A percentile compares a stretch with the other conserved stretches of the same genome.
Conservation (phyloP, 2,329 filamentous ascomycete species). For the Epichloe typhina region DNA sequence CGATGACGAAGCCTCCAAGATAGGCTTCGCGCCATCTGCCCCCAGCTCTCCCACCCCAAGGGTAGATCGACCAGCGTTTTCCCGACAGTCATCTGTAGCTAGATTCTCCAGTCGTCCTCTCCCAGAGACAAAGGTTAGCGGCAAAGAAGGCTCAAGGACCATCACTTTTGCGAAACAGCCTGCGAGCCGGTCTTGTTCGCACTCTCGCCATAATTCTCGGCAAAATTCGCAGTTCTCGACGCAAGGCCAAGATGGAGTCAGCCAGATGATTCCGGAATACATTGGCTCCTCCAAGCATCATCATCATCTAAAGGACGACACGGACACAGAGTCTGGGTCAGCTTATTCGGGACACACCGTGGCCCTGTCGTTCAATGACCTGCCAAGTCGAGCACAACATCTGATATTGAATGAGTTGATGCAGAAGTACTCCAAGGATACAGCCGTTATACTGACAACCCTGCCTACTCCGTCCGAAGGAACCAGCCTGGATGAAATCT, state of each 20-base stretch:
- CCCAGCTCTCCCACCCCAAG: slow-evolving; percentile 13
- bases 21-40: slow-evolving; percentile 50
- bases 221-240: slow-evolving; percentile 22
- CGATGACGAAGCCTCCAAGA: slow-evolving; percentile 45
- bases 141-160: slow-evolving; percentile 39
- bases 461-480: slow-evolving; percentile 69
- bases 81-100: slow-evolving; percentile 34
- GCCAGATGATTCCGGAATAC: slow-evolving; percentile 31
- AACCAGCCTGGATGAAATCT: slow-evolving; percentile 55
- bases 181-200: slow-evolving; percentile 4
- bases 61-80: slow-evolving; percentile 24
- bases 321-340: slow-evolving; percentile 22
- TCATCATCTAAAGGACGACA: background rate
- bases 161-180: slow-evolving; percentile 47
- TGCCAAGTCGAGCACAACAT: slow-evolving; percentile 74
- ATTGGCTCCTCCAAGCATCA: slow-evolving; percentile 9
- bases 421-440: slow-evolving; percentile 49
- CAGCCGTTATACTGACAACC: slow-evolving; percentile 72
- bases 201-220: slow-evolving; percentile 18
- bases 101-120: slow-evolving; percentile 51
- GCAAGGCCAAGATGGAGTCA: slow-evolving; percentile 20
- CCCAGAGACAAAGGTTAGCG: slow-evolving; percentile 45
- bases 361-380: slow-evolving; percentile 71
- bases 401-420: slow-evolving; percentile 80
- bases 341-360: slow-evolving; percentile 47